Conservation (phyloP, 2,329 filamentous ascomycete species). For the Cladobotryum mycophilum region DNA sequence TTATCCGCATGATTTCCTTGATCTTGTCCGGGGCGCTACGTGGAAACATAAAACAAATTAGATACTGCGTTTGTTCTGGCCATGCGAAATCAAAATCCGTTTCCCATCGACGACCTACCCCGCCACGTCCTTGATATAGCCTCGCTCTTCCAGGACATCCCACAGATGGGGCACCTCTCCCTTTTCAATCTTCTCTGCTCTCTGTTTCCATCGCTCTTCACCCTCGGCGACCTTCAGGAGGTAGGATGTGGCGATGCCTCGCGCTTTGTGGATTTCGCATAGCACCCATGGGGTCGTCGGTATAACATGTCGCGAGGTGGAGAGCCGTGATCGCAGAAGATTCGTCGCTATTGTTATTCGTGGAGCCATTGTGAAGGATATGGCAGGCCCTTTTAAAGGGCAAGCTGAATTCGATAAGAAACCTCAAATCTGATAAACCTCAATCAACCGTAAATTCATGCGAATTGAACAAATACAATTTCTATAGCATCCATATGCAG, state of each 20-base stretch:
- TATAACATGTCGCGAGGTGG: constrained; percentile 19
- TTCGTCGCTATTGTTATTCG: constrained; percentile 18
- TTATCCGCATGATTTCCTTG: constrained; percentile 55
- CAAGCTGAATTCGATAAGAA: not conserved
- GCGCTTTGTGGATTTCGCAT: constrained; percentile 20
- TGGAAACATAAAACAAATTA: not conserved
- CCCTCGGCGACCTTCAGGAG: constrained; percentile 38
- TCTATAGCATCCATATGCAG: not conserved
- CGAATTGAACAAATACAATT: not conserved
- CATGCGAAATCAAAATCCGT: not conserved
- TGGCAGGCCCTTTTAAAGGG: not conserved
- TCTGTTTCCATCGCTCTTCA: constrained; percentile 40
- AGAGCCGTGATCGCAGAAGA: constrained; percentile 20
- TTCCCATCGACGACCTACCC: constrained; percentile 48
- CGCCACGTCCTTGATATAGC: constrained; percentile 66
- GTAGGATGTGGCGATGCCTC: constrained; percentile 36
- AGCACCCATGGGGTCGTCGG: constrained; percentile 15
- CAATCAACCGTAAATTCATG: not conserved
- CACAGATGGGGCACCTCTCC: constrained; percentile 51
- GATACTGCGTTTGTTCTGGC: not conserved
- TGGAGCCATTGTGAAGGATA: constrained; percentile 21
- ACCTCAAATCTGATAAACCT: not conserved
- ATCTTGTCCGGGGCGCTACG: constrained; percentile 45
- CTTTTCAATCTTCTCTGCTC: constrained; percentile 40
- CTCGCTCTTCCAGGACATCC: constrained; percentile 62